Evolutionary conservation across 2,329 filamentous ascomycete species (phyloP).

Genomic region (Alternaria brassicae): DNA sequence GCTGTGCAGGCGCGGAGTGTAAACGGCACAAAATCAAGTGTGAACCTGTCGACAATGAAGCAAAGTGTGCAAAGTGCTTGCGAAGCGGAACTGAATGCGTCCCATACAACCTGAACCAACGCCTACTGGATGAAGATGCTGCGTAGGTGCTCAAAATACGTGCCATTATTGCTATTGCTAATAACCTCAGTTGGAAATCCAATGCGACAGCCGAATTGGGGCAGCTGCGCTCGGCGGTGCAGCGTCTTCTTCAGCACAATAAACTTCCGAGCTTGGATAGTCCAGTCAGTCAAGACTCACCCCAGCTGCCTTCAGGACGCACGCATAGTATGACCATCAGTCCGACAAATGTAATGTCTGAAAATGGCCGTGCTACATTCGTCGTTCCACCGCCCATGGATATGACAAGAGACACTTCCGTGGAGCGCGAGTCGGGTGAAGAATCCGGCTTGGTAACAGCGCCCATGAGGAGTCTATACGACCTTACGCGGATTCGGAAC

Average conservation of each 20-base stretch:
- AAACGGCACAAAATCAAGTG: slow-evolving; percentile 48
- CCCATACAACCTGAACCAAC: slow-evolving; percentile 60
- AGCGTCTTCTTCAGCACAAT: slow-evolving; percentile 36
- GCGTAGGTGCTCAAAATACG: slow-evolving; percentile 26
- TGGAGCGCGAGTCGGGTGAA: slow-evolving; percentile 38
- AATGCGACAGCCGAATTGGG: slow-evolving; percentile 36
- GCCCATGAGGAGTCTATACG: slow-evolving; percentile 47
- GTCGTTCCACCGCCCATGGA: slow-evolving; percentile 42
- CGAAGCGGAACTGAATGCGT: slow-evolving; percentile 78
- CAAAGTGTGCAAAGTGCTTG: slow-evolving; percentile 45
- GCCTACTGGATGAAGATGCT: slow-evolving; percentile 43
- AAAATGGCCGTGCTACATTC: slow-evolving; percentile 32
- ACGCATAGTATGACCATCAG: slow-evolving; percentile 23
- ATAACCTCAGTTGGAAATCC: slow-evolving; percentile 39
- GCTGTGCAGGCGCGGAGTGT: slow-evolving; percentile 40
- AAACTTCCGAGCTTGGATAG: slow-evolving; percentile 36
- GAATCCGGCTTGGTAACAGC: slow-evolving; percentile 38
- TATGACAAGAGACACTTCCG: slow-evolving; percentile 45
- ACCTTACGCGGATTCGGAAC: slow-evolving; percentile 44
- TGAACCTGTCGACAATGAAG: slow-evolving; percentile 41
- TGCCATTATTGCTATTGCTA: neutral
- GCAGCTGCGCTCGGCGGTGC: slow-evolving; percentile 38
- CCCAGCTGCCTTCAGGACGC: slow-evolving; percentile 20
- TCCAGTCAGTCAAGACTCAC: slow-evolving; percentile 16
- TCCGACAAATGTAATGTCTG: slow-evolving; percentile 34